Percentiles rank a stretch among this genome's conserved stretches.
These are phyloP conservation scores for Yarrowia sp. DNA, from an alignment of 805 yeast genomes.

Conservation along the genomic window DNA sequence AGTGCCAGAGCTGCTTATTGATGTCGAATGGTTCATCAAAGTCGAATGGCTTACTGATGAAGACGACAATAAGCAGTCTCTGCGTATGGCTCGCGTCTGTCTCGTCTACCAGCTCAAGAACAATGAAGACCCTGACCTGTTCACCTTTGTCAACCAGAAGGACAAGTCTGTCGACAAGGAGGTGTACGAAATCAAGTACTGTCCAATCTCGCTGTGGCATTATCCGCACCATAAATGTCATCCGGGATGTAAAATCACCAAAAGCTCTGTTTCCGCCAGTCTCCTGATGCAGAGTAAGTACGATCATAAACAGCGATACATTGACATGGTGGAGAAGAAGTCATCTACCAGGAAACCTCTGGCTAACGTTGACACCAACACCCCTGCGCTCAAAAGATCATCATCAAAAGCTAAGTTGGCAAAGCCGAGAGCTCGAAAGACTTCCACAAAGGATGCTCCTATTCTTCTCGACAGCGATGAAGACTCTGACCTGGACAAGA, in stretches of 20 bases:
- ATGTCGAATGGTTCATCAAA: no score
- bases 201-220: not conserved
- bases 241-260: no score
- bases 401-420: no score
- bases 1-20: no score
- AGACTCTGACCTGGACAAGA: no score
- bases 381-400: no score
- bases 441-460: no score
- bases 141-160: not conserved
- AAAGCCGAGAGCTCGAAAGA: no score
- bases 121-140: not conserved
- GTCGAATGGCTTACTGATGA: no score
- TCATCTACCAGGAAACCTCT: not conserved
- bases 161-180: slow-evolving; percentile 10
- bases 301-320: not conserved
- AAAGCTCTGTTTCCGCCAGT: not conserved
- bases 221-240: not conserved
- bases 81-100: not conserved
- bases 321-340: not conserved
- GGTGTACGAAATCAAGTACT: not conserved
- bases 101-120: not conserved
- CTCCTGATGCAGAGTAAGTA: not conserved
- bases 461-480: no score
- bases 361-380: not conserved
- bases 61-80: not conserved